Evolutionary conservation across 768 basidiomycete species (phyloP).

Genomic region (Arthromyces matolae): DNA sequence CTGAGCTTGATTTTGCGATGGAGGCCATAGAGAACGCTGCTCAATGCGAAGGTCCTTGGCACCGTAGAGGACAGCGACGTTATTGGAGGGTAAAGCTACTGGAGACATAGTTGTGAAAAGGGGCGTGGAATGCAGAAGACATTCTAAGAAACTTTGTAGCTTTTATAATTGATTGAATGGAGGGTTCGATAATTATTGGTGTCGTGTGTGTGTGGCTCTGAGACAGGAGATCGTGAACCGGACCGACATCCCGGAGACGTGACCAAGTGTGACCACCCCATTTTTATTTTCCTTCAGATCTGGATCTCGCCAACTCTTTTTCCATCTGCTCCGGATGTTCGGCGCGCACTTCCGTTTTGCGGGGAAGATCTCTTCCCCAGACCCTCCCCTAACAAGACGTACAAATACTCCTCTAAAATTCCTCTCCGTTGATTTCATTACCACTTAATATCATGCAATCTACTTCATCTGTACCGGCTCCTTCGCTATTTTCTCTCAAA

Average conservation of each 20-base stretch:
- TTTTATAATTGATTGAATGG: constrained; percentile 17
- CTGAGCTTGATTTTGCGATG: constrained; percentile 70
- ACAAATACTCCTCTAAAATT: constrained; percentile 4
- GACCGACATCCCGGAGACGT: constrained; percentile 14
- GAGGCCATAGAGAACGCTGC: constrained; percentile 68
- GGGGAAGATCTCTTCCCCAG: constrained; percentile 10
- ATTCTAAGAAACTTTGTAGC: constrained; percentile 11
- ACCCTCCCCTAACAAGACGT: constrained; percentile 7
- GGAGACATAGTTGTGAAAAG: constrained; percentile 31
- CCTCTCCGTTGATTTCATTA: not conserved
- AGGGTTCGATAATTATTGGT: constrained; percentile 14
- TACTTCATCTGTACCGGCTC: constrained; percentile 46
- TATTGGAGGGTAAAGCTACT: constrained; percentile 49
- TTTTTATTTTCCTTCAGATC: constrained; percentile 12
- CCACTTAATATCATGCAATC: constrained; percentile 43
- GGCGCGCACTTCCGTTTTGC: constrained; percentile 16
- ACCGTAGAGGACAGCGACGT: constrained; percentile 80
- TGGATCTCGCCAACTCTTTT: constrained; percentile 12
- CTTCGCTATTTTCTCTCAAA: constrained; percentile 61
- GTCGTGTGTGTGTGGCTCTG: constrained; percentile 13
- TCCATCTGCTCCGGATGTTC: constrained; percentile 13
- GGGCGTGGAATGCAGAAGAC: constrained; percentile 16
- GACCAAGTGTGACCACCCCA: too few species aligned
- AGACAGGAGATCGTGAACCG: constrained; percentile 22
- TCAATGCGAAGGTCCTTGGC: constrained; percentile 80